Percentiles rank a stretch among this genome's conserved stretches.
Conservation (phyloP, 345 rosid genomes). For the Aquilaria malaccensis region DNA sequence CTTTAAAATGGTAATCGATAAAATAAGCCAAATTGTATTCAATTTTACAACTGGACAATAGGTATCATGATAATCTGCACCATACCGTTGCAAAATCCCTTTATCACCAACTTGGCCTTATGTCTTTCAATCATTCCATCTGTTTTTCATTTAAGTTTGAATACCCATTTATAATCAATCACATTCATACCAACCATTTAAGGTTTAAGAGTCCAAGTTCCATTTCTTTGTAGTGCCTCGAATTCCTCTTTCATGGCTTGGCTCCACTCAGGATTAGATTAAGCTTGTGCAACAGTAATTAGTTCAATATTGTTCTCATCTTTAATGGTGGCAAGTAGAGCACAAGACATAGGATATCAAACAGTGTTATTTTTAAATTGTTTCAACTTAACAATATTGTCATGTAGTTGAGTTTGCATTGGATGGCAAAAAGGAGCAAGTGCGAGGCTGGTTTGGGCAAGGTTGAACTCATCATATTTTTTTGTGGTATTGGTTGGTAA, state of each 20-base stretch:
- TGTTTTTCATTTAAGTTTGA: background rate
- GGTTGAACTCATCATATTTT: no score
- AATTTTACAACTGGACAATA: background rate
- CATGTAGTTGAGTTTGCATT: no score
- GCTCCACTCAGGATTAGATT: background rate
- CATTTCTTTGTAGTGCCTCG: no score
- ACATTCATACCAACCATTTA: background rate
- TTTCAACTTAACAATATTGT: no score
- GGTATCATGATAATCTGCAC: background rate
- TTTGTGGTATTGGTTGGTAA: no score
- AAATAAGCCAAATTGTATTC: background rate
- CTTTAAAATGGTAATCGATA: background rate
- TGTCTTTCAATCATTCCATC: background rate
- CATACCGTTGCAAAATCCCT: background rate
- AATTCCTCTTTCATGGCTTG: background rate
- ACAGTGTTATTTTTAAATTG: no score
- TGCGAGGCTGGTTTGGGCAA: no score
- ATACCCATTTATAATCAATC: background rate
- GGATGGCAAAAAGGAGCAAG: no score
- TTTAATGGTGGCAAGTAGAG: background rate
- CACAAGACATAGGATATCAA: no score
- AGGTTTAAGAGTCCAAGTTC: background rate
- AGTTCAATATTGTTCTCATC: background rate
- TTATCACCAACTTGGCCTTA: background rate
- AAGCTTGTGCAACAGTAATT: no score